These are phyloP conservation scores for Scheffersomyces illinoinensis DNA, from an alignment of 1,139 yeast genomes.

Conservation along the genomic window DNA sequence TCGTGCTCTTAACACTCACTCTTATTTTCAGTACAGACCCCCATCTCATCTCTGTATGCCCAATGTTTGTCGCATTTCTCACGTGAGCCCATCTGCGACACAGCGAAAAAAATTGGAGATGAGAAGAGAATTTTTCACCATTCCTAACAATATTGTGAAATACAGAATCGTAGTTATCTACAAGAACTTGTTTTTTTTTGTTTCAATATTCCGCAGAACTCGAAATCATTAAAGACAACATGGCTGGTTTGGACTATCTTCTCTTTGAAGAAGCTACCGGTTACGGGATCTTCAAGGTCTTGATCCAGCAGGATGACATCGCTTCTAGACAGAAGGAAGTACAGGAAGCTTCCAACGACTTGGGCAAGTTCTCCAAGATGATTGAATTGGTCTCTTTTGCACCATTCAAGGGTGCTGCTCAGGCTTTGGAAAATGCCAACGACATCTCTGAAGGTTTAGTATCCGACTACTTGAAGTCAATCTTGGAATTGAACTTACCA, in stretches of 20 bases:
- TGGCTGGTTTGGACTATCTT: conserved; percentile 83
- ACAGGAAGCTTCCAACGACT: conserved; percentile 86
- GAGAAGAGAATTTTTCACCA: conserved; percentile 19
- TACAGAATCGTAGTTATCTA: not conserved
- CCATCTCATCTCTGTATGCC: not conserved
- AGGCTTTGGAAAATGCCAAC: conserved; percentile 96
- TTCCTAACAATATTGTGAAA: not conserved
- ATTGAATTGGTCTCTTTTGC: conserved; percentile 94
- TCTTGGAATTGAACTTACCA: conserved; percentile 89
- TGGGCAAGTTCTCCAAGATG: conserved; percentile 87
- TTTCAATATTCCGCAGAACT: not conserved
- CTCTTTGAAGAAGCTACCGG: conserved; percentile 99
- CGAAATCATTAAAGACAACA: conserved; percentile 11
- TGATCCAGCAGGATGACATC: conserved; percentile 90
- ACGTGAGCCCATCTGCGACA: conserved; percentile 3
- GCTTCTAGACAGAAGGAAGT: conserved; percentile 93
- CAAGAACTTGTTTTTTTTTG: not conserved
- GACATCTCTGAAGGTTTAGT: conserved; percentile 97
- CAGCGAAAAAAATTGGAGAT: conserved; percentile 8
- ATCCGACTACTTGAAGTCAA: conserved; percentile 85
- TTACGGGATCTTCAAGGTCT: conserved; percentile 93
- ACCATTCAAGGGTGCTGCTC: conserved; percentile 99
- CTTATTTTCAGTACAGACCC: not conserved
- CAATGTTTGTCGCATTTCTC: not conserved
- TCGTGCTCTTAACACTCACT: not conserved